Conservation (phyloP, 345 rosid genomes). For the Schrenkiella parvula region DNA sequence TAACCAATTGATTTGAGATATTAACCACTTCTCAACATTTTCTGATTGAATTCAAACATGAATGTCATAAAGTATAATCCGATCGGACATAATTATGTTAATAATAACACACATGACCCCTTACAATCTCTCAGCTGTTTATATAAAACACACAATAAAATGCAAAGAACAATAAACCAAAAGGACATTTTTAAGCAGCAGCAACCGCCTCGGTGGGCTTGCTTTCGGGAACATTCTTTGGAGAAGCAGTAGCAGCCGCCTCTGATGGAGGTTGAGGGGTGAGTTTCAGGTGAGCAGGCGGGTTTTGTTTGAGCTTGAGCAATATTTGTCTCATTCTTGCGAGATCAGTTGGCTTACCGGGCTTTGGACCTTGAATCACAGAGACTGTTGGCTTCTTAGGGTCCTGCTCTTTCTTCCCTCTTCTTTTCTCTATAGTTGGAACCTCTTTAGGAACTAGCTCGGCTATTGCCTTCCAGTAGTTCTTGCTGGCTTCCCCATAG, state of each 20-base stretch:
- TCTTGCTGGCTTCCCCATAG: constrained; percentile 58
- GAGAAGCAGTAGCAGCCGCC: constrained; percentile 4
- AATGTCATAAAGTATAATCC: neutral
- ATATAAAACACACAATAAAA: constrained; percentile 15
- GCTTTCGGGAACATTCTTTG: constrained; percentile 31
- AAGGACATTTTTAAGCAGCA: constrained; percentile 36
- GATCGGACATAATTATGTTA: constrained; percentile 12
- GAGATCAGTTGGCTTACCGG: constrained; percentile 73
- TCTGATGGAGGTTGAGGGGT: constrained; percentile 42
- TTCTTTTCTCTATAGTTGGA: constrained; percentile 53
- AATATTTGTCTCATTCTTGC: constrained; percentile 74
- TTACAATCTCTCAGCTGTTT: constrained; percentile 11
- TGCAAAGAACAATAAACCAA: constrained; percentile 1
- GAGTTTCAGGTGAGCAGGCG: constrained; percentile 64
- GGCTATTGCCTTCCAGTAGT: constrained; percentile 78
- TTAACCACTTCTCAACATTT: neutral
- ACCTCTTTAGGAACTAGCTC: constrained; percentile 82
- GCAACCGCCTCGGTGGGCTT: constrained; percentile 42
- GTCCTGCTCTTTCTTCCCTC: constrained; percentile 70
- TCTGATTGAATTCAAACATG: neutral
- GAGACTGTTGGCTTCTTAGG: constrained; percentile 53
- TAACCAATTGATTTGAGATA: constrained; percentile 6
- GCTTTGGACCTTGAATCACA: constrained; percentile 74
- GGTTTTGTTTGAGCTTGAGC: constrained; percentile 57
- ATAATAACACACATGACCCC: constrained; percentile 7